Evolutionary conservation across 495 filamentous ascomycete genomes (phyloP), one percentile per base, ranked within the genome.

Genomic region (Elasticomyces elasticus): DNA sequence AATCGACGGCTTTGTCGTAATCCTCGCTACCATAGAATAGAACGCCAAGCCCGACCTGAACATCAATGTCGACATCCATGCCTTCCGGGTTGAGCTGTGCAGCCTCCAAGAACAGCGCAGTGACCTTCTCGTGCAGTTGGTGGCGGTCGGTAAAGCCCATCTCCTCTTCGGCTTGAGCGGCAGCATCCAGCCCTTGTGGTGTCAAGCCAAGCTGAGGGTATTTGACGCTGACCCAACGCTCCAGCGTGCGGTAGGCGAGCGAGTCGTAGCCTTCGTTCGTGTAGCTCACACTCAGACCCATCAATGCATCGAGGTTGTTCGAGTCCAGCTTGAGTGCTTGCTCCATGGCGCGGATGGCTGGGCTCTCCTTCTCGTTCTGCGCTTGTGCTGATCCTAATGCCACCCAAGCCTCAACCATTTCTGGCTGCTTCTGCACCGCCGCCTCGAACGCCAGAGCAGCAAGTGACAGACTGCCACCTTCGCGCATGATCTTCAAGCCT

Each of bases 211-310:
- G 78, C 13, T 78, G 68, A 7, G 92, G 92, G 69, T 98, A 98
- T 68, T 92, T 95, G 68, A 85, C 78, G 11, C 85, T 82, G 44
- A 99, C 79, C 92, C 92, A 99, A 60, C 89, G 86, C 72, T 99
- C 94, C 15, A 99, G 78, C 17, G 90, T 95, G 25, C 91, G 86
- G 74, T 97, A 99, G 54, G 92, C 94, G 20, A 88, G 91, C 58
- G 83, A 87, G 66, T 97, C 92, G 73, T 97, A 97, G 55, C 91
- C 92, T 69, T 99, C 92, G 72, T 99, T 99, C 30, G 94, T 97
- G 69, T 97, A 99, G n/a, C 85, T 90, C 38, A 99, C 92, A 37
- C 91, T 88, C 19, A 99, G 76, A 3, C 86, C 89, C 89, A 99
- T 96, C 27, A 97, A 74, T 1, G 92, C 91, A 37, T 85, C 76